Evolutionary conservation across 2,329 filamentous ascomycete genomes (phyloP).

Genomic region (Pseudogymnoascus sp.): DNA sequence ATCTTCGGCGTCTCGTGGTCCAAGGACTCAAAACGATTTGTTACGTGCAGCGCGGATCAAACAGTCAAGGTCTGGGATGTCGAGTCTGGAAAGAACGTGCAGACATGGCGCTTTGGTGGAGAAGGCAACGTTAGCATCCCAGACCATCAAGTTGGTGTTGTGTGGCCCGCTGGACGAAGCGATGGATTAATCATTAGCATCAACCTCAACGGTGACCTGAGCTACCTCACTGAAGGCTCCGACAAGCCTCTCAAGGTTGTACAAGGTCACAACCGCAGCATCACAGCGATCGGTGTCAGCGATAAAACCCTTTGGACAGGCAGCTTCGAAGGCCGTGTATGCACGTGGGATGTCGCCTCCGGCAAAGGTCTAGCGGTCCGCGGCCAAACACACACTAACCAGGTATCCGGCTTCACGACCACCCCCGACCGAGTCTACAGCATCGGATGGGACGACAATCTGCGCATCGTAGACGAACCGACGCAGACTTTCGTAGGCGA

Average conservation of each 20-base stretch:
- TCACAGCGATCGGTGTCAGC: constrained; percentile 65
- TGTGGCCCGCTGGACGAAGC: constrained; percentile 73
- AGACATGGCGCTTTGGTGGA: constrained; percentile 79
- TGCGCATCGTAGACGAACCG: constrained; percentile 69
- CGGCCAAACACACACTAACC: constrained; percentile 77
- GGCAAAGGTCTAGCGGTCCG: constrained; percentile 67
- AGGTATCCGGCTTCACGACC: constrained; percentile 68
- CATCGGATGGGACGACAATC: constrained; percentile 88
- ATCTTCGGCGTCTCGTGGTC: constrained; percentile 92
- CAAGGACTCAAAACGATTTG: constrained; percentile 75
- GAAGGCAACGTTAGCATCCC: constrained; percentile 64
- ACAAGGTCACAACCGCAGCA: constrained; percentile 83
- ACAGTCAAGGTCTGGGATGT: constrained; percentile 93
- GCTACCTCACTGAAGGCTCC: constrained; percentile 72
- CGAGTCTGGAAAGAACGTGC: constrained; percentile 66
- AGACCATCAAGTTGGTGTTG: constrained; percentile 90
- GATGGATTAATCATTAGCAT: constrained; percentile 88
- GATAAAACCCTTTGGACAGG: constrained; percentile 73
- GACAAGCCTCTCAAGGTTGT: constrained; percentile 63
- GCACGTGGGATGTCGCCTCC: constrained; percentile 69
- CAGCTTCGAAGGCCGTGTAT: constrained; percentile 83
- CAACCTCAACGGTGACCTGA: constrained; percentile 81
- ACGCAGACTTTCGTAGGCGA: constrained; percentile 69
- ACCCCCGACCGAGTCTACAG: constrained; percentile 64
- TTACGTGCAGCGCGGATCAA: constrained; percentile 88